Evolutionary conservation across 2,329 filamentous ascomycete genomes (phyloP), one percentile per base, ranked within the genome.

Genomic region (Ascochyta pisi): DNA sequence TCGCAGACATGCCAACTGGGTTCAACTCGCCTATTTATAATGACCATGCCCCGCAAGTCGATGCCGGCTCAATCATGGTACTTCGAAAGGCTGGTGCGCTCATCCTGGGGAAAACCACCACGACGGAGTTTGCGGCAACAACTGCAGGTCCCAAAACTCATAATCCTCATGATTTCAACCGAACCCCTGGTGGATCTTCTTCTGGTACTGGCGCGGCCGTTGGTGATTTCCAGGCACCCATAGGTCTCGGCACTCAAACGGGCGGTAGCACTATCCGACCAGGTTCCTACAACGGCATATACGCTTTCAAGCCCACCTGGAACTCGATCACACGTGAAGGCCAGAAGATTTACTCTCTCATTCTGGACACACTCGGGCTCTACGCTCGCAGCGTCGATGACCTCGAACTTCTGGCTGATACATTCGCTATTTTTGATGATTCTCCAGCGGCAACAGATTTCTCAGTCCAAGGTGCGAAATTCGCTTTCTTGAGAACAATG

Each of bases 151-250:
- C 82, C 1, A 78, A 78, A 46, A 86, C 85, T 1, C 67, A 73
- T 3, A 90, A 90, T 66, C 85, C 87, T 0, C 82, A 84, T 57
- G 76, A 82, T 56, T 56, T 74, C 0, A 57, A 54, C 0, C 78
- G 81, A 4, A 89, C 87, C 0, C 87, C 88, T 0, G 88, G 88
- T 0, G 88, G 88, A 41, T 89, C 87, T 0, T 89, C 86, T 0
- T 85, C 86, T 0, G 88, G 88, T 0, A 89, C 87, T 0, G 88
- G 80, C 0, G 86, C 87, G 0, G 86, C 85, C 0, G 86, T 90
- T 0, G 87, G 78, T 6, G 88, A 90, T 60, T 82, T 83, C 48
- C 87, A 90, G 59, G 82, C 81, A 0, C 84, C 86, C 0, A 64
- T 90, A 10, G 81, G 76, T 0, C 74, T 90, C 0, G 88, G 86